Base-by-base conservation (phyloP, 768 basidiomycete species). In the Mycena floridula region DNA sequence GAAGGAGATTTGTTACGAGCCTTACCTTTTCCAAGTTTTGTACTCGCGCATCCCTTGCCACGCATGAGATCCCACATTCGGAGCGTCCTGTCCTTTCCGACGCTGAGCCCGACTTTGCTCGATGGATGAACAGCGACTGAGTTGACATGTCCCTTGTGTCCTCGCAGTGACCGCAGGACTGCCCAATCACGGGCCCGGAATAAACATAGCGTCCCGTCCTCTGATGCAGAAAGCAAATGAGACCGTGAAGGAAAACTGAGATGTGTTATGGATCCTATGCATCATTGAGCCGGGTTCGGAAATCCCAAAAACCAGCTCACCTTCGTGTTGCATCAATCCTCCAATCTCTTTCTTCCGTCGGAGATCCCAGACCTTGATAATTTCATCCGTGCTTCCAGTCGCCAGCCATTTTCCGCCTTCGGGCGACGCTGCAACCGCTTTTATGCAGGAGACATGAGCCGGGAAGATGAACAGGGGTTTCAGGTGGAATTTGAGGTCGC, bases 21-120 rank as follows among this genome's bases (percentile, higher is more conserved):
- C 73, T 44, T 48, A 89, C 93, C 93, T 68, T 84, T 87, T 18
- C 90, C 89, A 5, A 99, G 63, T 59, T 94, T 93, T 37, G 80
- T 85, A 60, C 92, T 91, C 6, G 90, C 91, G 9, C 80, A 80
- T 3, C 90, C 89, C 60, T 86, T 85, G 0, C 95, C 95, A 37
- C 94, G 72, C 89, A 97, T 94, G 40, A 99, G 69, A 70, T 99
- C 96, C 96, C 96, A 99, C 94, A 99, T 96, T 35, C 93, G 77
- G 47, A 98, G 52, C 3, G 88, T 89, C 51, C 77, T 74, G 56
- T 98, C 96, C 55, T 82, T 85, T 6, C 96, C 95, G 0, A 97
- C 92, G 49, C 84, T 91, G 30, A 99, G 63, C 1, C 85, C 94
- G 15, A 97, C 78, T 55, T 97, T 89, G 5, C 94, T 90, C 0